phyloP scores from a whole-genome alignment of 192 early-diverging fungal species.

The Dispira parvispora region DNA sequence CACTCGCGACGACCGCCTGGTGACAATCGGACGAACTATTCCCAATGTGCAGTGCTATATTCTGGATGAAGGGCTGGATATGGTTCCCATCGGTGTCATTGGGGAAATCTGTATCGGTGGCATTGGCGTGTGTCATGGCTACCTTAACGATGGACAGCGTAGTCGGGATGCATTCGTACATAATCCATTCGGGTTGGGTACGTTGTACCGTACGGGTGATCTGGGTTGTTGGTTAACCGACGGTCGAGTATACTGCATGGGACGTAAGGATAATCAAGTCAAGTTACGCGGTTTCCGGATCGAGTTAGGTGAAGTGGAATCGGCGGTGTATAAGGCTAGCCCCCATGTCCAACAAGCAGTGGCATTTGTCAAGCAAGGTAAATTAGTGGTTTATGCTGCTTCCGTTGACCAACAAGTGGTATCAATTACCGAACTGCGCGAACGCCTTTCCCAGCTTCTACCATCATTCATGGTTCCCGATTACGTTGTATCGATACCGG shows the following conservation, averaged over 20 bases:
- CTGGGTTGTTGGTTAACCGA: slow-evolving; percentile 14
- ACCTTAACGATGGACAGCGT: slow-evolving; percentile 18
- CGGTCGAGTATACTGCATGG: slow-evolving; percentile 17
- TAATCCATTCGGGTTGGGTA: slow-evolving; percentile 17
- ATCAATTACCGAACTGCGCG: too few relatives aligned
- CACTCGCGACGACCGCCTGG: background rate
- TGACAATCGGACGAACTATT: background rate
- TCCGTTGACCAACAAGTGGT: too few relatives aligned
- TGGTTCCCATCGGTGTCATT: background rate
- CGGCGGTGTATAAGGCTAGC: too few relatives aligned
- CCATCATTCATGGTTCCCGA: slow-evolving; percentile 47
- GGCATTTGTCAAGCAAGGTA: too few relatives aligned
- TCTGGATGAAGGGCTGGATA: background rate
- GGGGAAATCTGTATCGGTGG: background rate
- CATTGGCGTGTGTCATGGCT: slow-evolving; percentile 17
- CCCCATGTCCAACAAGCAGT: too few relatives aligned
- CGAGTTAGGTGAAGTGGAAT: slow-evolving; percentile 17
- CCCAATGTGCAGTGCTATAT: slow-evolving; percentile 1
- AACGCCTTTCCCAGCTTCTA: too few relatives aligned
- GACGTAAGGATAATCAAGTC: slow-evolving; percentile 19
- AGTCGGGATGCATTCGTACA: slow-evolving; percentile 17
- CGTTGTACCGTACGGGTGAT: slow-evolving; percentile 22
- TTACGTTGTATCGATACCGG: background rate
- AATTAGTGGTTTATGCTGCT: too few relatives aligned
- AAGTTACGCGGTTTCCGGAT: slow-evolving; percentile 21